Base-by-base conservation (phyloP, 1,284 basidiomycete genomes). In the Caloboletus inedulis region DNA sequence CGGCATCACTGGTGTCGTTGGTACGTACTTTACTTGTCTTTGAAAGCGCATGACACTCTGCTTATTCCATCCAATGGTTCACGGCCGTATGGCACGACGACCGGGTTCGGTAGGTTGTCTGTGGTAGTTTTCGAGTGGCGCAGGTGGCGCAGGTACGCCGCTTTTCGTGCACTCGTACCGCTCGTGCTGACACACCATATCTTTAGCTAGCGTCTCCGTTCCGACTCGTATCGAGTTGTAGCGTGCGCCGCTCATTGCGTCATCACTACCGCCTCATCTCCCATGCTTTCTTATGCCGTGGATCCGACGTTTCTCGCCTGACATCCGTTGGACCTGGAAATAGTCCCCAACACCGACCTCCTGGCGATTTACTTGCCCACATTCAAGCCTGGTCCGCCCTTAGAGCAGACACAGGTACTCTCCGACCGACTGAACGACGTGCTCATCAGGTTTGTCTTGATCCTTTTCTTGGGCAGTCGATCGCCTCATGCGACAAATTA, bases 1-100 rank as follows among this genome's bases (percentile, higher is more conserved):
- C 74, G 97, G 96, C 52, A 99, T 97, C 10, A 99, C 96, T 33
- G 97, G 96, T 72, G 96, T 99, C 55, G 96, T 98, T 61, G 94
- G 93, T 94, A 69, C 70, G 92, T 80, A 23, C 34, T 50, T 18
- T 47, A 14, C 43, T 23, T n/a, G n/a, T n/a, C n/a, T n/a, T n/a
- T n/a, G n/a, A n/a, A n/a, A n/a, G n/a, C n/a, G n/a, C n/a, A n/a
- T n/a, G n/a, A n/a, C n/a, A n/a, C n/a, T n/a, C n/a, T n/a, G n/a
- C n/a, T n/a, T n/a, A n/a, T n/a, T n/a, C n/a, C n/a, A n/a, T n/a
- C n/a, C n/a, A n/a, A n/a, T n/a, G n/a, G n/a, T n/a, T n/a, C n/a
- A n/a, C n/a, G n/a, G n/a, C n/a, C n/a, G n/a, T n/a, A n/a, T n/a
- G n/a, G n/a, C n/a, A n/a, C n/a, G n/a, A n/a, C n/a, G n/a, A n/a